Base-by-base conservation (phyloP, 2,329 filamentous ascomycete species). In the Aspergillus floridensis region DNA sequence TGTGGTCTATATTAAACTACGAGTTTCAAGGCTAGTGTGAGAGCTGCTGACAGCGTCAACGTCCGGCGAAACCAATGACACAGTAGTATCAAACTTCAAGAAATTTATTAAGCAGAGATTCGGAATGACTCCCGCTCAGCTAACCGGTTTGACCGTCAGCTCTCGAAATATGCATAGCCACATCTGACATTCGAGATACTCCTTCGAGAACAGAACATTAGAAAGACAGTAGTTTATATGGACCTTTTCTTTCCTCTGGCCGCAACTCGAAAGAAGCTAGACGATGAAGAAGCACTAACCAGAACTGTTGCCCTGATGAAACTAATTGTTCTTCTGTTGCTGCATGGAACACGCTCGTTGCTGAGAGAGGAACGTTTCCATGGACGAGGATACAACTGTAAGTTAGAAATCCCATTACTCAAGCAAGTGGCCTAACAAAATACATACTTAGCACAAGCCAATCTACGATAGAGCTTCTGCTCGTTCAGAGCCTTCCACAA, bases 81-180 rank as follows among this genome's bases (percentile, higher is more conserved):
- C 53, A 55, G 53, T 55, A 29, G 47, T 26, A 55, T 55, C 53
- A 46, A 55, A 31, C 22, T 21, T n/a, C 16, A 48, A 48, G 32
- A 32, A 21, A 31, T 32, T 48, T 32, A 48, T 55, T 31, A 21
- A 48, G 31, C 41, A 44, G 38, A 44, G 38, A 47, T 48, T 46
- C 26, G 47, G 46, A 35, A 60, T 44, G 44, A 26, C 32, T 38
- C 47, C 38, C 38, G 46, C 56, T 56, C 58, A 60, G 62, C 59
- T 59, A 51, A 35, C 44, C 49, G 35, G 22, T 53, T 63, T 57
- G 49, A 58, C 44, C 56, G 60, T 59, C 60, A 63, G 57, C 57
- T 53, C 56, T 53, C 53, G 29, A 51, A n/a, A 48, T 11, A 22
- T 62, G 64, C 64, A 66, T 64, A 66, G 64, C 64, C 64, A 61